Percentiles rank a stretch among this genome's conserved stretches.
phyloP scores from a whole-genome alignment of 768 basidiomycete species.

The Brasilioporus rufonigricans region DNA sequence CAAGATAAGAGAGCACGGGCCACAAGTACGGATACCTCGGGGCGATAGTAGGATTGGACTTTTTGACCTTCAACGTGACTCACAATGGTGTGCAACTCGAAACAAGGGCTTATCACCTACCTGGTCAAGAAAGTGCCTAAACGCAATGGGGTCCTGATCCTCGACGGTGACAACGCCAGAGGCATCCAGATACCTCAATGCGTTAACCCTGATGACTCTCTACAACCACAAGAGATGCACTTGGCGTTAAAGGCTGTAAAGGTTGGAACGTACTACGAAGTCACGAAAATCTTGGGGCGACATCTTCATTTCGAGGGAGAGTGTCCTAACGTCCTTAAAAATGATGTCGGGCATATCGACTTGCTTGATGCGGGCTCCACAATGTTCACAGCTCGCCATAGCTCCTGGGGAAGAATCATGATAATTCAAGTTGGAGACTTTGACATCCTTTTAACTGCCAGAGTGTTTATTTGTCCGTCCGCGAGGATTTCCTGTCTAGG shows the following conservation, averaged over 20 bases:
- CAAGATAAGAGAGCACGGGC: slow-evolving; percentile 16
- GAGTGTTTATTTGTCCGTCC: background rate
- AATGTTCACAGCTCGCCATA: background rate
- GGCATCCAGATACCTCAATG: background rate
- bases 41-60: slow-evolving; percentile 5
- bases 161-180: slow-evolving; percentile 2
- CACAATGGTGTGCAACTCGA: background rate
- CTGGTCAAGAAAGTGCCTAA: slow-evolving; percentile 10
- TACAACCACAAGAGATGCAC: background rate
- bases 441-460: background rate
- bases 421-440: background rate
- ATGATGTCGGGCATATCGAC: slow-evolving; percentile 11
- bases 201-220: background rate
- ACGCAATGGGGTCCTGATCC: slow-evolving; percentile 7
- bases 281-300: background rate
- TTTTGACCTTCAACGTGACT: slow-evolving; percentile 9
- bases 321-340: background rate
- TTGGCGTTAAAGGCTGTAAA: background rate
- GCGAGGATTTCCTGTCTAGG: background rate
- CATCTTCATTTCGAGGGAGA: slow-evolving; percentile 1
- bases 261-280: slow-evolving; percentile 8
- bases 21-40: slow-evolving; percentile 15
- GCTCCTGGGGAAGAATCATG: background rate
- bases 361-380: background rate
- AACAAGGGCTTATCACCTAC: slow-evolving; percentile 6